Conservation (phyloP, 805 yeast species). For the Naumovozyma dairenensis region DNA sequence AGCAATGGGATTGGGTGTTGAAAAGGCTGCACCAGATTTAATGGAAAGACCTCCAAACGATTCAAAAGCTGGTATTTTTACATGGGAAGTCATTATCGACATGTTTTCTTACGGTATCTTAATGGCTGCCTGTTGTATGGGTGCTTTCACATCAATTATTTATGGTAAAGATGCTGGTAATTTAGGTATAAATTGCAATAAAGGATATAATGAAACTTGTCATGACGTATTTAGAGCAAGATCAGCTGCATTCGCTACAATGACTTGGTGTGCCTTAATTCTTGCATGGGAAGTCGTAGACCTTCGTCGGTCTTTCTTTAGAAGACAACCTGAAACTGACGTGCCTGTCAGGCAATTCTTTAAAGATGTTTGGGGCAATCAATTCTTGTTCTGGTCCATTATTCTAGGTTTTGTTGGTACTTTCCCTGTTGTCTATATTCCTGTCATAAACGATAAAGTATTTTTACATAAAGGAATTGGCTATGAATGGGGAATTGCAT, state of each 20-base stretch:
- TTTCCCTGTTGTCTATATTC: constrained; percentile 78
- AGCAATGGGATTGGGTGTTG: constrained; percentile 94
- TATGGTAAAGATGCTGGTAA: constrained; percentile 58
- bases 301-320: constrained; percentile 57
- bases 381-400: constrained; percentile 75
- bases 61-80: constrained; percentile 74
- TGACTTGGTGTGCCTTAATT: constrained; percentile 80
- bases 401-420: constrained; percentile 58
- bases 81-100: constrained; percentile 56
- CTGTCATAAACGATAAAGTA: constrained; percentile 72
- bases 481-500: constrained; percentile 73
- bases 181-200: constrained; percentile 58
- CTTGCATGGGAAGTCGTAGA: constrained; percentile 82
- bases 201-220: constrained; percentile 39
- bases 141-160: constrained; percentile 53
- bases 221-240: constrained; percentile 61
- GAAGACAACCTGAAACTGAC: constrained; percentile 56
- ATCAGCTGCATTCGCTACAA: constrained; percentile 65
- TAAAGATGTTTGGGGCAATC: constrained; percentile 60
- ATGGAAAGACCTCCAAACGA: constrained; percentile 92
- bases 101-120: constrained; percentile 64
- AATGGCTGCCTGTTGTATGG: constrained; percentile 64
- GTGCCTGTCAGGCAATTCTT: constrained; percentile 51
- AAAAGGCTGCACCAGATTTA: constrained; percentile 89
- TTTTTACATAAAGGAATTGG: constrained; percentile 64